Conservation (phyloP, 2,329 filamentous ascomycete species). For the Purpureocillium lavendulum region DNA sequence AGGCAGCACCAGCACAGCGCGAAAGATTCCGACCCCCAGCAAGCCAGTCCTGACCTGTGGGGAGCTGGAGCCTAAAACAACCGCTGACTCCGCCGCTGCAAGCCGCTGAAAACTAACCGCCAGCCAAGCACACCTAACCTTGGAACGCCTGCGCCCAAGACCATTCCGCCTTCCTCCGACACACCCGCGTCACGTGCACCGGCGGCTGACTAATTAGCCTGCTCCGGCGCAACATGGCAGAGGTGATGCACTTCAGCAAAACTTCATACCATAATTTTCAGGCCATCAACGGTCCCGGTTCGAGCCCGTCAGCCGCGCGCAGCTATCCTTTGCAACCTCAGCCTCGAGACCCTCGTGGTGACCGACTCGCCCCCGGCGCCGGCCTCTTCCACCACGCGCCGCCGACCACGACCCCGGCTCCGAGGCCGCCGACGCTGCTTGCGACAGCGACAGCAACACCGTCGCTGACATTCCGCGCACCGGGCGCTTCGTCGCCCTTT, state of each 20-base stretch:
- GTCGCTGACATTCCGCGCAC: not conserved
- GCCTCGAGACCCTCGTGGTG: constrained; percentile 1
- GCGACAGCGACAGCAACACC: not conserved
- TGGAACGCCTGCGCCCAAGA: too few relatives aligned
- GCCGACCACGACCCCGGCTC: not conserved
- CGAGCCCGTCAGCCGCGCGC: constrained; percentile 8
- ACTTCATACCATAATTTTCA: constrained; percentile 27
- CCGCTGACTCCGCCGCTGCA: constrained; percentile 8
- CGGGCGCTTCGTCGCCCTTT: not conserved
- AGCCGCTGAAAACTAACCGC: too few relatives aligned
- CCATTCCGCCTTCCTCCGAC: too few relatives aligned
- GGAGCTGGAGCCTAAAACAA: too few relatives aligned
- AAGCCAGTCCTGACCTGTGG: too few relatives aligned
- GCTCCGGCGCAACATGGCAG: not conserved
- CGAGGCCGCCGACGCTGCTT: not conserved
- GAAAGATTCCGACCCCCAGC: not conserved
- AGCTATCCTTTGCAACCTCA: constrained; percentile 1
- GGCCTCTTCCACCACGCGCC: not conserved
- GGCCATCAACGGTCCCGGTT: constrained; percentile 15
- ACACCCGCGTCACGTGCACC: not conserved
- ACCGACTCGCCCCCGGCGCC: not conserved
- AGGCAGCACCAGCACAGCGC: not conserved
- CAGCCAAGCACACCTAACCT: too few relatives aligned
- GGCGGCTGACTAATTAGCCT: not conserved
- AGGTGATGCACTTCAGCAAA: not conserved